These are phyloP conservation scores for Penicillium lagena DNA, from an alignment of 495 filamentous ascomycete species.

Conservation along the genomic window DNA sequence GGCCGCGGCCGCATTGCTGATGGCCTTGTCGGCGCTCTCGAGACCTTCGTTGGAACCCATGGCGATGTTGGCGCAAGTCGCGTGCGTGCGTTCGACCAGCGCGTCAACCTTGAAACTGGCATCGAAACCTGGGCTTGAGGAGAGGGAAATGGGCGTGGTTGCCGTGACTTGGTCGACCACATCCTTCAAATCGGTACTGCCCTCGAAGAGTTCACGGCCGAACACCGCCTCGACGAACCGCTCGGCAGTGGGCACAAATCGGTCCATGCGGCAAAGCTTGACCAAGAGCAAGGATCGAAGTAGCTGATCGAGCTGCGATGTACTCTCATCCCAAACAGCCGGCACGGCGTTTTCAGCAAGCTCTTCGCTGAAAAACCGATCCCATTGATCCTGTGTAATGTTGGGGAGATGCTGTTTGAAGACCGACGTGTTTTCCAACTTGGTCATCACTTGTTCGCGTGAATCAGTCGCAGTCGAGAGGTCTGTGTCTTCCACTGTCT, in stretches of 20 bases:
- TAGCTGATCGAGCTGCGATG: conserved; percentile 62
- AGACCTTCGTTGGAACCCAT: conserved; percentile 97
- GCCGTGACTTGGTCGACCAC: conserved; percentile 79
- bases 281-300: conserved; percentile 80
- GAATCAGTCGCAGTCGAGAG: conserved; percentile 60
- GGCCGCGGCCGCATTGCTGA: conserved; percentile 84
- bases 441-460: conserved; percentile 62
- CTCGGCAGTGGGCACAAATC: conserved; percentile 88
- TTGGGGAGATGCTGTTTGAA: conserved; percentile 68
- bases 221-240: conserved; percentile 86
- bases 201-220: conserved; percentile 74
- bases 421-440: conserved; percentile 58
- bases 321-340: conserved; percentile 60
- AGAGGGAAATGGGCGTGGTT: conserved; percentile 80
- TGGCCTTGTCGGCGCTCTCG: conserved; percentile 88
- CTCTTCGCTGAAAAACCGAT: conserved; percentile 76
- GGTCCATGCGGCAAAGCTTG: conserved; percentile 91
- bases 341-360: conserved; percentile 86
- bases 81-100: conserved; percentile 74
- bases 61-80: conserved; percentile 89
- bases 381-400: conserved; percentile 61
- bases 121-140: conserved; percentile 94
- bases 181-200: conserved; percentile 74
- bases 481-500: conserved; percentile 67
- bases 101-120: conserved; percentile 98